Percentiles rank a stretch among this genome's conserved stretches.
Conservation (phyloP, 768 basidiomycete species). For the Kwoniella sp. region DNA sequence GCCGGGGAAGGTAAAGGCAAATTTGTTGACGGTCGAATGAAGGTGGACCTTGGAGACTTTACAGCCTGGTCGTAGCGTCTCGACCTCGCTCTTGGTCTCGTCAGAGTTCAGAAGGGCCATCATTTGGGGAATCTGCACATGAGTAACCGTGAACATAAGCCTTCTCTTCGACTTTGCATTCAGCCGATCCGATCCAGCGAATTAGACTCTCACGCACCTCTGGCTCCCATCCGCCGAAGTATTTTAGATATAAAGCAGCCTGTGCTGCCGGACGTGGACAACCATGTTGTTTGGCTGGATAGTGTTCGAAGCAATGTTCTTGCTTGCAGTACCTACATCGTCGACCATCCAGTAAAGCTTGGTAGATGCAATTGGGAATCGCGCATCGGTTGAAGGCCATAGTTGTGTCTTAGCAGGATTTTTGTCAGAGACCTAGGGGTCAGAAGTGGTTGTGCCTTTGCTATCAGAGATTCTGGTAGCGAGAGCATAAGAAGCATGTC, state of each 20-base stretch:
- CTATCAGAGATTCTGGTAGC: too few species aligned
- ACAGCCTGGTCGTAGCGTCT: background rate
- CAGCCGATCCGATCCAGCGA: background rate
- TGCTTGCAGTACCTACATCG: background rate
- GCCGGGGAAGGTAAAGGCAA: background rate
- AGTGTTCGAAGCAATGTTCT: slow-evolving; percentile 2
- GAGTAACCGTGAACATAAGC: too few species aligned
- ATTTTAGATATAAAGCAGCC: too few species aligned
- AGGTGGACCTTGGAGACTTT: background rate
- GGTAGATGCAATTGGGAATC: slow-evolving; percentile 12
- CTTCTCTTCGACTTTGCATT: background rate
- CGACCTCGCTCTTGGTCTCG: slow-evolving; percentile 1
- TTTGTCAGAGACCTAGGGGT: too few species aligned
- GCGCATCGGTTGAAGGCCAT: slow-evolving; percentile 7
- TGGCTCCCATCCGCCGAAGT: background rate
- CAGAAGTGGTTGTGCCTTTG: too few species aligned
- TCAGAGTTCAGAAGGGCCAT: background rate
- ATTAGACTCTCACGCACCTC: slow-evolving; percentile 3
- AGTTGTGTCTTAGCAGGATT: background rate
- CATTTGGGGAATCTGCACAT: slow-evolving; percentile 3
- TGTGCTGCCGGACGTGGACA: background rate
- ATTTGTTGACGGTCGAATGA: background rate
- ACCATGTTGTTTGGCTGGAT: background rate
- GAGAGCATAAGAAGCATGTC: too few species aligned
- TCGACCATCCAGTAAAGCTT: background rate